These are phyloP conservation scores for Metschnikowia arizonensis DNA, from an alignment of 805 yeast genomes.

Conservation along the genomic window DNA sequence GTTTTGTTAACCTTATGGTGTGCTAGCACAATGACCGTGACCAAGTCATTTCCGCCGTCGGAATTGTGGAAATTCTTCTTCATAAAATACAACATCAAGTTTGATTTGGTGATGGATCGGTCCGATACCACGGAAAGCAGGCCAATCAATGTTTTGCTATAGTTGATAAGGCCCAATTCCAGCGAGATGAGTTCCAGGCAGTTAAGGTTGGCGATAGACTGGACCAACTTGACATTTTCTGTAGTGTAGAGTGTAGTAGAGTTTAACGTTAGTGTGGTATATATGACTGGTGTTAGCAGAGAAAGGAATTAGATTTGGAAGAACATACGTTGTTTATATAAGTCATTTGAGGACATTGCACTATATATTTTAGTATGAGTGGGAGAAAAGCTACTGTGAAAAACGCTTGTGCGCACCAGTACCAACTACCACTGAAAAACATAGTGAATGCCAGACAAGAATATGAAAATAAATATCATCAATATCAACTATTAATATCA, in stretches of 20 bases:
- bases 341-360: slow-evolving; percentile 9
- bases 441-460: too few species aligned
- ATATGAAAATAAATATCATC: too few species aligned
- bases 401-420: too few species aligned
- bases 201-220: slow-evolving; percentile 42
- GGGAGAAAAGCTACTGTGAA: too few species aligned
- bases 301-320: too few species aligned
- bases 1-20: slow-evolving; percentile 43
- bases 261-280: slow-evolving; percentile 48
- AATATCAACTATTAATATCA: too few species aligned
- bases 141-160: slow-evolving; percentile 41
- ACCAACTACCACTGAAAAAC: too few species aligned
- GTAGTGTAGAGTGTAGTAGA: slow-evolving; percentile 59
- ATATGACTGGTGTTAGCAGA: slow-evolving; percentile 33
- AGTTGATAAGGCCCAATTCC: slow-evolving; percentile 52
- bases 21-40: slow-evolving; percentile 49
- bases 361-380: too few species aligned
- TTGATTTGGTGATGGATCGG: slow-evolving; percentile 25
- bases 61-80: slow-evolving; percentile 39
- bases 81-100: slow-evolving; percentile 44
- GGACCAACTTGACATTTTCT: slow-evolving; percentile 45
- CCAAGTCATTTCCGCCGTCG: slow-evolving; percentile 46
- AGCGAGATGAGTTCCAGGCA: slow-evolving; percentile 52
- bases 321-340: slow-evolving; percentile 15
- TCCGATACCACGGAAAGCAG: slow-evolving; percentile 30